phyloP scores from a whole-genome alignment of 352 stramenopile genomes.

The Globisporangium parvum region DNA sequence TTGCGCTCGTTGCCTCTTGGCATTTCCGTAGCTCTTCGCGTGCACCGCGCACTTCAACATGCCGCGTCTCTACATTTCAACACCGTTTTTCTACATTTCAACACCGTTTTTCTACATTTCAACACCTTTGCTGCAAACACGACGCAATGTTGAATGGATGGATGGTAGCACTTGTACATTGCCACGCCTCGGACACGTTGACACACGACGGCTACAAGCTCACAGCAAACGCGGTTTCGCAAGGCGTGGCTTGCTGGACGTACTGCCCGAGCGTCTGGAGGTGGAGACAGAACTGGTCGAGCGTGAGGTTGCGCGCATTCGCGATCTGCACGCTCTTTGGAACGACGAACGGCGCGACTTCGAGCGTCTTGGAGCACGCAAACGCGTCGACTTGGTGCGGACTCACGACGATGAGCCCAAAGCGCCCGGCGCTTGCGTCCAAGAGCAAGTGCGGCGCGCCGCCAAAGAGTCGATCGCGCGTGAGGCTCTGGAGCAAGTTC shows the following conservation, averaged over 20 bases:
- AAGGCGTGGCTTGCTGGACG: slow-evolving; percentile 42
- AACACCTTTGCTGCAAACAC: no score
- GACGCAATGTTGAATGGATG: no score
- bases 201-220: slow-evolving; percentile 20
- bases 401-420: slow-evolving; percentile 55
- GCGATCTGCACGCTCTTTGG: slow-evolving; percentile 55
- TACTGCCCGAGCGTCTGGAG: slow-evolving; percentile 49
- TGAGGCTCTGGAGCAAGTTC: slow-evolving; percentile 46
- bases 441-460: slow-evolving; percentile 34
- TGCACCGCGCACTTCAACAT: no score
- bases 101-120: no score
- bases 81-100: no score
- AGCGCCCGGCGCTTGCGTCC: slow-evolving; percentile 29
- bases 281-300: slow-evolving; percentile 54
- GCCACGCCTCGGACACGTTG: no score
- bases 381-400: slow-evolving; percentile 50
- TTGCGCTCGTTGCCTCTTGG: not conserved
- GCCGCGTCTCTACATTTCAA: no score
- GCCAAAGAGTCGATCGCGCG: slow-evolving; percentile 49
- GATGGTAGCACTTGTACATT: no score
- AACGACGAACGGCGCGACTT: slow-evolving; percentile 49
- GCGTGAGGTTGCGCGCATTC: slow-evolving; percentile 36
- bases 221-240: slow-evolving; percentile 48
- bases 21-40: no score
- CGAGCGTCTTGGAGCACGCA: slow-evolving; percentile 41